Conservation (phyloP, 441 rosid genomes). For the Bocquillonia castaneifolia region DNA sequence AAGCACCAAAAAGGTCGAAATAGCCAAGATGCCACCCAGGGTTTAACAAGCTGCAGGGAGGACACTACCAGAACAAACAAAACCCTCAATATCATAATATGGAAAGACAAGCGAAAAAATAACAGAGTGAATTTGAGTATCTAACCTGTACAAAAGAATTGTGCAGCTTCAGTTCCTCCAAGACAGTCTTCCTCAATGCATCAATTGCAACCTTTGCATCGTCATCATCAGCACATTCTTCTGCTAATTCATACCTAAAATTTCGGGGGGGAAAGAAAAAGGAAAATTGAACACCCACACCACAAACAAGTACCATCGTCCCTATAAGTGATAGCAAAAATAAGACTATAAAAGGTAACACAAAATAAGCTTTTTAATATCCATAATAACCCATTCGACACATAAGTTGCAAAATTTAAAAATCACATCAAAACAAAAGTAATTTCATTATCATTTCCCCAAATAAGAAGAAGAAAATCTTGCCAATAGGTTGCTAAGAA, state of each 20-base stretch:
- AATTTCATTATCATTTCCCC: too few relatives aligned
- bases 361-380: slow-evolving; percentile 5
- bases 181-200: slow-evolving; percentile 46
- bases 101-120: too few relatives aligned
- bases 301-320: background rate
- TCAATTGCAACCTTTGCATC: slow-evolving; percentile 56
- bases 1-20: background rate
- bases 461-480: slow-evolving; percentile 20
- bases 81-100: background rate
- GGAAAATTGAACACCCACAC: slow-evolving; percentile 1
- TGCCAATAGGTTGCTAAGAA: slow-evolving; percentile 23
- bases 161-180: slow-evolving; percentile 64
- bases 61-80: background rate
- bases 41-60: background rate
- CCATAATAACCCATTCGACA: background rate
- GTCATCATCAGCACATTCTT: slow-evolving; percentile 78
- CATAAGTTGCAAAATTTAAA: slow-evolving; percentile 11
- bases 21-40: background rate
- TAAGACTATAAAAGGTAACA: slow-evolving; percentile 1
- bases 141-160: slow-evolving; percentile 52
- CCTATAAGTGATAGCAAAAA: background rate
- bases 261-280: background rate
- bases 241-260: slow-evolving; percentile 61
- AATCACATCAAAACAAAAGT: slow-evolving; percentile 21
- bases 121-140: background rate